Conservation (phyloP, 352 stramenopile species). For the Globisporangium cylindrosporum region DNA sequence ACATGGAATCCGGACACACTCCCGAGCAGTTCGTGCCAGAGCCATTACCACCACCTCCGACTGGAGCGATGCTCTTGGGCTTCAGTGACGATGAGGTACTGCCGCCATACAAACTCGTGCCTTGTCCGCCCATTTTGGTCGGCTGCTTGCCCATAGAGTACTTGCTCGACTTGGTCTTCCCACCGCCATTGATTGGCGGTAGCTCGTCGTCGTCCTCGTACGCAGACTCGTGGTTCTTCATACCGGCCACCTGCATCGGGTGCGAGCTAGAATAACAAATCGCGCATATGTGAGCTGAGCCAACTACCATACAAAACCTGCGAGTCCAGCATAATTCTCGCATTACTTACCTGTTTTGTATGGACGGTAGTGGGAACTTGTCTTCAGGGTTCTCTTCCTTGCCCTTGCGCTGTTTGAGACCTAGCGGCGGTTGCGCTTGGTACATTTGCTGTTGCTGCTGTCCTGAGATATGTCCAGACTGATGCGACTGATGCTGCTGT, state of each 20-base stretch:
- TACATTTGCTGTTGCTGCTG: constrained; percentile 18
- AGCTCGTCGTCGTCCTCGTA: constrained; percentile 14
- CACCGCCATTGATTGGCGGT: constrained; percentile 10
- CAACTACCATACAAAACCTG: neutral
- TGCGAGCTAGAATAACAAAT: constrained; percentile 2
- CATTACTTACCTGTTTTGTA: constrained; percentile 39
- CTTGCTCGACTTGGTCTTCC: constrained; percentile 24
- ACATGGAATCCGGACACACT: constrained; percentile 24
- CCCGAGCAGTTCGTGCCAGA: constrained; percentile 31
- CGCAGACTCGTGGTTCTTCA: constrained; percentile 3
- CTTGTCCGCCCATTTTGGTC: constrained; percentile 10
- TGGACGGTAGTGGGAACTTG: constrained; percentile 47
- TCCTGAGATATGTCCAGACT: neutral
- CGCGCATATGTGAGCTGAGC: neutral
- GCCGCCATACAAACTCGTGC: constrained; percentile 19
- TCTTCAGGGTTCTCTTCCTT: constrained; percentile 54
- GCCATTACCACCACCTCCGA: constrained; percentile 20
- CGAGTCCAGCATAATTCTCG: neutral
- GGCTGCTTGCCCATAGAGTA: constrained; percentile 30
- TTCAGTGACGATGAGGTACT: constrained; percentile 25
- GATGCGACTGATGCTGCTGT: constrained; percentile 1
- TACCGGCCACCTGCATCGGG: constrained; percentile 6
- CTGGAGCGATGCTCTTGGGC: constrained; percentile 19
- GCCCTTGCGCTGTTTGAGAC: constrained; percentile 41
- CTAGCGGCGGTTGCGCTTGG: constrained; percentile 25